phyloP scores from a whole-genome alignment of 768 basidiomycete species.

The Mycena venus region DNA sequence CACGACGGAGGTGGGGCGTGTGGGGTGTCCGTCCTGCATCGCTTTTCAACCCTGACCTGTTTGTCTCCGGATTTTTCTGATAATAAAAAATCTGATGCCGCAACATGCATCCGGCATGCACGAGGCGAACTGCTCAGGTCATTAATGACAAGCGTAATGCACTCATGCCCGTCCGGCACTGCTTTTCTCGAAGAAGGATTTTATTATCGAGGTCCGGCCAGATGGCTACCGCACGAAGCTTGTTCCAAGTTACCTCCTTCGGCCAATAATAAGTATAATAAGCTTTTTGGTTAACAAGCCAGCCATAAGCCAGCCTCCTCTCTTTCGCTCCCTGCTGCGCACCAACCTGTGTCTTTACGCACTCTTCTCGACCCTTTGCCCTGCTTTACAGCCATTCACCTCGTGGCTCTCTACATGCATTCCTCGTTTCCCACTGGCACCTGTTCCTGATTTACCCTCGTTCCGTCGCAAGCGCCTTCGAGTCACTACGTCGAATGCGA shows the following conservation, averaged over 20 bases:
- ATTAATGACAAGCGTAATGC: conserved; percentile 38
- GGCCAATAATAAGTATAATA: conserved; percentile 55
- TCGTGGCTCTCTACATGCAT: conserved; percentile 68
- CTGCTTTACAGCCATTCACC: conserved; percentile 56
- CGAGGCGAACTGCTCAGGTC: conserved; percentile 31
- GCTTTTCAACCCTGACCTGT: conserved; percentile 30
- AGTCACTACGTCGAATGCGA: conserved; percentile 41
- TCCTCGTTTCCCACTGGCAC: conserved; percentile 53
- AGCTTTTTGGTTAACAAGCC: conserved; percentile 50
- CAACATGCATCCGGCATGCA: conserved; percentile 27
- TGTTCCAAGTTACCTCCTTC: conserved; percentile 21
- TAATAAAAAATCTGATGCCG: conserved; percentile 26
- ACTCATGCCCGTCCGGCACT: conserved; percentile 32
- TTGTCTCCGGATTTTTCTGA: conserved; percentile 23
- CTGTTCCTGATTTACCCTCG: conserved; percentile 60
- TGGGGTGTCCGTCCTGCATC: conserved; percentile 4
- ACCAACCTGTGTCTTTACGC: conserved; percentile 47
- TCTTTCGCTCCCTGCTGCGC: conserved; percentile 39
- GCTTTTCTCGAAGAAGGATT: conserved; percentile 17
- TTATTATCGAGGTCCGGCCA: conserved; percentile 32
- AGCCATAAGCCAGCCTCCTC: conserved; percentile 41
- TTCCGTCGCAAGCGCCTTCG: conserved; percentile 46
- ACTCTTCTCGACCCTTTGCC: conserved; percentile 47
- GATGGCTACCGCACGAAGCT: conserved; percentile 29
- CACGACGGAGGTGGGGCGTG: conserved; percentile 13